A percentile compares a stretch with the other conserved stretches of the same genome.
Evolutionary conservation across 257 asterid species (phyloP).

Genomic region (Capsicum pubescens): DNA sequence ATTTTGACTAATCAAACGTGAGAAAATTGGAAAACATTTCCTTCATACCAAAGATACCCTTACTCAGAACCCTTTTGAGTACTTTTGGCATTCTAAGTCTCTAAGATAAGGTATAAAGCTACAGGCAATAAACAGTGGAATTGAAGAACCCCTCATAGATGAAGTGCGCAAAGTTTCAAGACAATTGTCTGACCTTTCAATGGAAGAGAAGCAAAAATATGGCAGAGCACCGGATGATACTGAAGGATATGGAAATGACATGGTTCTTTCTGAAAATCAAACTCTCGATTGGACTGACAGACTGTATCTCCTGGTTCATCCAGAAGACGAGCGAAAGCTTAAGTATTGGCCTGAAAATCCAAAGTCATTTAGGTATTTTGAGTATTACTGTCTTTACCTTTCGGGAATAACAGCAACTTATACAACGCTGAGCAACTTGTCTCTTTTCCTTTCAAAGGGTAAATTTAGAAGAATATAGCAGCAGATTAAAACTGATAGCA

Average conservation of each 20-base stretch:
- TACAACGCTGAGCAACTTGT: not conserved
- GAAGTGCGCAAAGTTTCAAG: slow-evolving; percentile 42
- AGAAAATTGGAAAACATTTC: too few species aligned
- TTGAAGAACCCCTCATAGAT: slow-evolving; percentile 47
- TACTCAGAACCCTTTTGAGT: not conserved
- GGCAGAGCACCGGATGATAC: slow-evolving; percentile 42
- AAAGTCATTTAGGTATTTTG: slow-evolving; percentile 48
- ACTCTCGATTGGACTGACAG: slow-evolving; percentile 75
- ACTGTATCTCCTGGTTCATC: slow-evolving; percentile 55
- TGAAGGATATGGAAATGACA: slow-evolving; percentile 70
- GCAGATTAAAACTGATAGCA: slow-evolving; percentile 30
- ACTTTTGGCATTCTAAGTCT: not conserved
- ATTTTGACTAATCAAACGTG: too few species aligned
- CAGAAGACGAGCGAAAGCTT: slow-evolving; percentile 45
- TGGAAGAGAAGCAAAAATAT: slow-evolving; percentile 56
- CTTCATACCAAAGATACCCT: too few species aligned
- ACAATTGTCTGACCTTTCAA: slow-evolving; percentile 55
- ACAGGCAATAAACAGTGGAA: slow-evolving; percentile 71
- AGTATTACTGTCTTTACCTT: too few species aligned
- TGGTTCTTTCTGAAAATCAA: slow-evolving; percentile 56
- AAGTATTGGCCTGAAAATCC: slow-evolving; percentile 67
- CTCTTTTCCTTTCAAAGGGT: not conserved
- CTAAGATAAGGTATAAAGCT: not conserved
- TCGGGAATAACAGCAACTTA: too few species aligned
- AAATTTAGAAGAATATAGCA: slow-evolving; percentile 44